Conservation (phyloP, 352 stramenopile genomes). For the Globisporangium acanthophoron region DNA sequence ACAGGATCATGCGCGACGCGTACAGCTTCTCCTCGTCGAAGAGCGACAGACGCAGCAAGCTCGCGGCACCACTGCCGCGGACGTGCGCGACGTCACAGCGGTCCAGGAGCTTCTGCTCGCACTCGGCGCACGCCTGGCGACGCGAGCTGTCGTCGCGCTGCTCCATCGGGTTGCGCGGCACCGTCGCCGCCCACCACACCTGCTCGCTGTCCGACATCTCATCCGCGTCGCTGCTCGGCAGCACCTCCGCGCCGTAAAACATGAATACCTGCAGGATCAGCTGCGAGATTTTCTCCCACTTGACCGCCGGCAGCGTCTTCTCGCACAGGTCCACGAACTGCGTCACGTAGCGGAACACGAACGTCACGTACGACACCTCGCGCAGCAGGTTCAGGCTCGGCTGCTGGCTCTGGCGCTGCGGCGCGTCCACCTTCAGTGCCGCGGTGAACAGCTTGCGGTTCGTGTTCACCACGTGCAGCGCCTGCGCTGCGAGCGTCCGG, state of each 20-base stretch:
- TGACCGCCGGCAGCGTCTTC: constrained; percentile 43
- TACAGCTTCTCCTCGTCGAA: constrained; percentile 81
- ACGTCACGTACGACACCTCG: constrained; percentile 72
- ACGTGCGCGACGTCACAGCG: constrained; percentile 22
- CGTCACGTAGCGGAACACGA: constrained; percentile 73
- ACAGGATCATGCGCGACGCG: constrained; percentile 74
- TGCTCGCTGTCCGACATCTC: constrained; percentile 24
- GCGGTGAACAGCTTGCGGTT: constrained; percentile 70
- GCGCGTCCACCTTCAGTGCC: constrained; percentile 51
- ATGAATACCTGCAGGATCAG: constrained; percentile 61
- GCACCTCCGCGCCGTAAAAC: constrained; percentile 52
- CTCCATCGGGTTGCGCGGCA: constrained; percentile 35
- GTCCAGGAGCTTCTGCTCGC: constrained; percentile 42
- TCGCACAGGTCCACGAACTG: constrained; percentile 71
- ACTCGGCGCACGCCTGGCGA: constrained; percentile 29
- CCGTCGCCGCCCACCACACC: constrained; percentile 55
- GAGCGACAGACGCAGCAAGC: constrained; percentile 49
- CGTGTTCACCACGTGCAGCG: constrained; percentile 52
- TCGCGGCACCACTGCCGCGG: constrained; percentile 4
- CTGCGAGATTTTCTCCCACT: constrained; percentile 78
- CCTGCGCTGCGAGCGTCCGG: constrained; percentile 46
- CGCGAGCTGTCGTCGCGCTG: constrained; percentile 42
- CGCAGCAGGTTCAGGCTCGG: constrained; percentile 54
- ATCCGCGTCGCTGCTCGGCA: constrained; percentile 26
- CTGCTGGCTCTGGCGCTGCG: constrained; percentile 21